A percentile compares a stretch with the other conserved stretches of the same genome.
Conservation (phyloP, 257 asterid genomes). For the Scutellaria baicalensis region DNA sequence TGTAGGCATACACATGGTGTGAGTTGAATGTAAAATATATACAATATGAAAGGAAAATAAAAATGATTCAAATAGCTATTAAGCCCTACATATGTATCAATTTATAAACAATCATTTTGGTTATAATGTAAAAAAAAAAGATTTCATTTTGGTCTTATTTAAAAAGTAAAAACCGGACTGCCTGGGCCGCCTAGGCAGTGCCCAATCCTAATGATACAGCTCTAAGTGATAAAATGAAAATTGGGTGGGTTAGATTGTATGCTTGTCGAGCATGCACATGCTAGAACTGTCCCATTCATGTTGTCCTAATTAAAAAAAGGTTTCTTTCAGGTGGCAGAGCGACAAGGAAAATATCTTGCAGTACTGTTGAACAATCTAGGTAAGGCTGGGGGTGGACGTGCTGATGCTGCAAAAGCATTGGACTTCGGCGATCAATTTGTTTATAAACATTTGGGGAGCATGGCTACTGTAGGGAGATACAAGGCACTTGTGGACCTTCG, state of each 20-base stretch:
- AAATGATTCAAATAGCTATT: too few relatives aligned
- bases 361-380: constrained; percentile 53
- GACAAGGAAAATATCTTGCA: constrained; percentile 84
- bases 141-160: too few relatives aligned
- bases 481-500: constrained; percentile 97
- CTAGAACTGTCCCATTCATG: background rate
- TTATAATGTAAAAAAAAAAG: too few relatives aligned
- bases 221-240: background rate
- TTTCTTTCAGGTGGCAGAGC: constrained; percentile 77
- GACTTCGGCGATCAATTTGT: constrained; percentile 58
- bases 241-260: background rate
- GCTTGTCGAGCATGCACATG: background rate
- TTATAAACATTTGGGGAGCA: constrained; percentile 87
- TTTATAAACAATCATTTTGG: too few relatives aligned
- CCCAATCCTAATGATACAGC: background rate
- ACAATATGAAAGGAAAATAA: too few relatives aligned
- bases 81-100: too few relatives aligned
- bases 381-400: constrained; percentile 74
- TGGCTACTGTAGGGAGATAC: constrained; percentile 91
- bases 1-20: too few relatives aligned
- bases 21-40: too few relatives aligned
- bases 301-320: background rate
- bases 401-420: constrained; percentile 43
- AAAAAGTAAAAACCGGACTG: too few relatives aligned
- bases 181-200: too few relatives aligned